Conservation (phyloP, 129 eudicot species). For the Helichrysum umbraculigerum region DNA sequence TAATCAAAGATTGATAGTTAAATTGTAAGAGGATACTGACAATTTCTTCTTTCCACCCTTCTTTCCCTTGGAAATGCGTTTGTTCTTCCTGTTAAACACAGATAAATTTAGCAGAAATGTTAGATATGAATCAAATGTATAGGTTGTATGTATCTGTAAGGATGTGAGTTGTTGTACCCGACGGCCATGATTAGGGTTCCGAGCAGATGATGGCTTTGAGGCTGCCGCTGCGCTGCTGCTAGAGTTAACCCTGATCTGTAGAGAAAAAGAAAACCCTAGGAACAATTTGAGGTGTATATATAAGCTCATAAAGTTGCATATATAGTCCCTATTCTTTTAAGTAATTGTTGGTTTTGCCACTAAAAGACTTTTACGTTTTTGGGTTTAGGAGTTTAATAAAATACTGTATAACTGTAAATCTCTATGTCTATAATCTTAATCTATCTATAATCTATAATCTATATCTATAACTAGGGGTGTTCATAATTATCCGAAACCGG, state of each 20-base stretch:
- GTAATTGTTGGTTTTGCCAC: neutral
- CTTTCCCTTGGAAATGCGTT: slow-evolving; percentile 71
- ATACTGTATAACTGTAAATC: too few relatives aligned
- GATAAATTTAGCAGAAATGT: neutral
- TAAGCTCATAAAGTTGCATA: neutral
- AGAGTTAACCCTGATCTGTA: slow-evolving; percentile 20
- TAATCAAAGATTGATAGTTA: neutral
- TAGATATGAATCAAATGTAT: neutral
- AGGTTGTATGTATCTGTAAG: neutral
- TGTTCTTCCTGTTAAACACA: slow-evolving; percentile 50
- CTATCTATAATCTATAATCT: too few relatives aligned
- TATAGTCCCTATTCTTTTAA: neutral
- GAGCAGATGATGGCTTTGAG: neutral
- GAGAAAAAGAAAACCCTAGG: slow-evolving; percentile 24
- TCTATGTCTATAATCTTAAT: too few relatives aligned
- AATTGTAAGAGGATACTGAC: slow-evolving; percentile 24
- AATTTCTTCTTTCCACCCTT: slow-evolving; percentile 77
- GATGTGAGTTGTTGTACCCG: slow-evolving; percentile 30
- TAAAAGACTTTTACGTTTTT: too few relatives aligned
- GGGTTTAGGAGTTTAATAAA: too few relatives aligned
- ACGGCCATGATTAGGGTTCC: slow-evolving; percentile 45
- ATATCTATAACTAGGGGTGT: too few relatives aligned
- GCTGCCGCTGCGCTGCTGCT: slow-evolving; percentile 4
- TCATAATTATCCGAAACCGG: too few relatives aligned
- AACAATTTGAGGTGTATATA: neutral